Evolutionary conservation across 2,329 filamentous ascomycete species (phyloP).

Genomic region (Alternaria dauci): DNA sequence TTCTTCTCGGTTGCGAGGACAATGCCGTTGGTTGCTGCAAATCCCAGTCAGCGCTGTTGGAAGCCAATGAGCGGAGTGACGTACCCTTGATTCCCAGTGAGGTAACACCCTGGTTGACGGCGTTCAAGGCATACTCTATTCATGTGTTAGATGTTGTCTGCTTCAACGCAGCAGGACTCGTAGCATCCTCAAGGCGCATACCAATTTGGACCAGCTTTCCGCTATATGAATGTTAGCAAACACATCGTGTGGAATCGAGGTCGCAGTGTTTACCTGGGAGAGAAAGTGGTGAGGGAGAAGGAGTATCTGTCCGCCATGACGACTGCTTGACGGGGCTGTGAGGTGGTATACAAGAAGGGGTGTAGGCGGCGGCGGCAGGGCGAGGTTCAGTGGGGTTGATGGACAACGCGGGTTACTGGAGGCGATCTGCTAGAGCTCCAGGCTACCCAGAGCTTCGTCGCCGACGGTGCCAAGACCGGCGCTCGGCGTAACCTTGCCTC

Average conservation of each 20-base stretch:
- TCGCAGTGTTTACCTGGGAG: slow-evolving; percentile 79
- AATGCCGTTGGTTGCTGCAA: slow-evolving; percentile 94
- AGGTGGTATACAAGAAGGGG: slow-evolving; percentile 4
- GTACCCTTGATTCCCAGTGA: slow-evolving; percentile 97
- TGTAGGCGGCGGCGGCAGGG: slow-evolving; percentile 8
- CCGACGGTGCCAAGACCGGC: slow-evolving; percentile 28
- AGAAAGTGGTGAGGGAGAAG: slow-evolving; percentile 99
- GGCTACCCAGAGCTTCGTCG: slow-evolving; percentile 39
- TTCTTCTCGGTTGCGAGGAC: slow-evolving; percentile 99
- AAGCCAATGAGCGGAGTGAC: slow-evolving; percentile 4
- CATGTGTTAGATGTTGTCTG: slow-evolving; percentile 24
- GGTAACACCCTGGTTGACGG: slow-evolving; percentile 98
- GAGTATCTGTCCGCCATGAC: slow-evolving; percentile 97
- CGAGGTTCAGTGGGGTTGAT: slow-evolving; percentile 21
- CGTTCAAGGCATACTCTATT: slow-evolving; percentile 97
- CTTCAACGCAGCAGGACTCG: background rate
- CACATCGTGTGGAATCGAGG: slow-evolving; percentile 35
- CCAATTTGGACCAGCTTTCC: slow-evolving; percentile 99
- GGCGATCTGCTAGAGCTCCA: slow-evolving; percentile 43
- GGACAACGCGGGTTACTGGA: slow-evolving; percentile 25
- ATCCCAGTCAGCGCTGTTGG: slow-evolving; percentile 11
- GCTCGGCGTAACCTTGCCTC: slow-evolving; percentile 22
- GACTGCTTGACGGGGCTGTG: slow-evolving; percentile 15
- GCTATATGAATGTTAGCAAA: slow-evolving; percentile 66
- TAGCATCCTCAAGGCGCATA: slow-evolving; percentile 52